Conservation (phyloP, 1,284 basidiomycete species). For the Malassezia nana region DNA sequence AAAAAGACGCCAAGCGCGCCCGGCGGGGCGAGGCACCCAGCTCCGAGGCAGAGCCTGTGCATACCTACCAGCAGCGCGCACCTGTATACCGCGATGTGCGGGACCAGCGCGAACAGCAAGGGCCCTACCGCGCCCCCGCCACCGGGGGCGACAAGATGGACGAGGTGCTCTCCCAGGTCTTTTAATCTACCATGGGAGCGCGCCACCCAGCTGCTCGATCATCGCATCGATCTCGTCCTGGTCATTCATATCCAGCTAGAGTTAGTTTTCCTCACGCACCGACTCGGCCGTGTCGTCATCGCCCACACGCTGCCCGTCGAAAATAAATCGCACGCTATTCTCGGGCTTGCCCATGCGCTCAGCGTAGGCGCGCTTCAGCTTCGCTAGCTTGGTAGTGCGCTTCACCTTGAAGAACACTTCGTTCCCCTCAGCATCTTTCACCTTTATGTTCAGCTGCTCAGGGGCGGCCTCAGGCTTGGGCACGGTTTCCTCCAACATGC, state of each 20-base stretch:
- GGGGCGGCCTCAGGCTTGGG: slow-evolving; percentile 38
- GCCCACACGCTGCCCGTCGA: slow-evolving; percentile 43
- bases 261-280: slow-evolving; percentile 23
- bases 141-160: slow-evolving; percentile 7
- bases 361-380: slow-evolving; percentile 85
- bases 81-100: slow-evolving; percentile 37
- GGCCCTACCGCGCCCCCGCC: background rate
- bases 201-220: slow-evolving; percentile 45
- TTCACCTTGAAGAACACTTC: slow-evolving; percentile 99
- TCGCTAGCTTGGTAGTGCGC: slow-evolving; percentile 80
- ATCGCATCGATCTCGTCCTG: slow-evolving; percentile 47
- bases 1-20: slow-evolving; percentile 63
- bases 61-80: slow-evolving; percentile 37
- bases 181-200: slow-evolving; percentile 9
- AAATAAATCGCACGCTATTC: slow-evolving; percentile 45
- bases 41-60: slow-evolving; percentile 20
- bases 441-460: slow-evolving; percentile 49
- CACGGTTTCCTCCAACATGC: slow-evolving; percentile 37
- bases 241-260: slow-evolving; percentile 46
- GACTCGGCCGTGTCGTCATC: slow-evolving; percentile 46
- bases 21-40: slow-evolving; percentile 22
- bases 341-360: slow-evolving; percentile 71
- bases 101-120: slow-evolving; percentile 24
- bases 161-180: slow-evolving; percentile 10
- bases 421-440: slow-evolving; percentile 55